Evolutionary conservation across 768 basidiomycete species (phyloP).

Genomic region (Tricholoma flavovirens): DNA sequence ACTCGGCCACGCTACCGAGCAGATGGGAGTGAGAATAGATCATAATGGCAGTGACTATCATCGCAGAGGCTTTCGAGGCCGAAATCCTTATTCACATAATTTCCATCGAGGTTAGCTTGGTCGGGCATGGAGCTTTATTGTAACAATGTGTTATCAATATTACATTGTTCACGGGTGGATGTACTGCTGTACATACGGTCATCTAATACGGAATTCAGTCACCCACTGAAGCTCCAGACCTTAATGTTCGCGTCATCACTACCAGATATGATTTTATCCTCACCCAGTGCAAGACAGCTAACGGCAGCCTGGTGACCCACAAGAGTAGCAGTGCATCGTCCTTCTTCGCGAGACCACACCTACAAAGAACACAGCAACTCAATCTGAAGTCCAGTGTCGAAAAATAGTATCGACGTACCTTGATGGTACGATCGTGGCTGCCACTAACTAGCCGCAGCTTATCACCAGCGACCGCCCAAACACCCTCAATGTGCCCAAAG

Average conservation of each 20-base stretch:
- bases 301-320: conserved; percentile 95
- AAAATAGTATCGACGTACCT: conserved; percentile 46
- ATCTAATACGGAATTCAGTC: too few relatives aligned
- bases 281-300: conserved; percentile 82
- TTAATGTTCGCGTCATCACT: conserved; percentile 88
- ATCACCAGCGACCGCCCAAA: conserved; percentile 94
- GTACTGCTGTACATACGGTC: conserved; percentile 10
- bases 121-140: too few relatives aligned
- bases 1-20: conserved; percentile 49
- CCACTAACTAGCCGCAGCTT: conserved; percentile 87
- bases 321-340: conserved; percentile 80
- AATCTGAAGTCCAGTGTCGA: background rate
- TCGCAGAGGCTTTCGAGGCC: too few relatives aligned
- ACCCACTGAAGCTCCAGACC: conserved; percentile 70
- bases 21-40: background rate
- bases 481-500: conserved; percentile 97
- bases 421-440: conserved; percentile 95
- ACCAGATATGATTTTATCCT: conserved; percentile 96
- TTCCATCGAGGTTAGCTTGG: too few relatives aligned
- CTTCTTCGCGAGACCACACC: conserved; percentile 94
- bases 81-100: too few relatives aligned
- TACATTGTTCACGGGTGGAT: too few relatives aligned
- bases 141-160: too few relatives aligned
- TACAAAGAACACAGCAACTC: conserved; percentile 23
- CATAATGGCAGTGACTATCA: background rate